Conservation (phyloP, 345 rosid genomes). For the Bruguiera gymnorhiza region DNA sequence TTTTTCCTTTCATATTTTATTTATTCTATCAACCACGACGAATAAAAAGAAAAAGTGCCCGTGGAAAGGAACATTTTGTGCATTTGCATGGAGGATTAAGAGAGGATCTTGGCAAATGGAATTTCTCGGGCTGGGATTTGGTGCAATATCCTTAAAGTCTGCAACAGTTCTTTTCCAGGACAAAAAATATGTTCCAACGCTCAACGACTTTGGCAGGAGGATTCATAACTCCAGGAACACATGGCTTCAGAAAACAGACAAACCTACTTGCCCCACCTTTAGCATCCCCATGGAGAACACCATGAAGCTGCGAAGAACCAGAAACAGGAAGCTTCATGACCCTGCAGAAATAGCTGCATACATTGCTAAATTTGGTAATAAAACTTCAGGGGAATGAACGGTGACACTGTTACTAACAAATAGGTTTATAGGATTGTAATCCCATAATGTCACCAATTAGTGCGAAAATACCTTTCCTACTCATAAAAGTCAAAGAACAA, state of each 20-base stretch:
- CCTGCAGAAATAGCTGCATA: neutral
- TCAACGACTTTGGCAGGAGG: conserved; percentile 69
- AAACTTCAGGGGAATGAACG: neutral
- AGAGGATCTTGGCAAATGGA: no score
- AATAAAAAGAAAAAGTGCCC: no score
- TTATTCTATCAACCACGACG: no score
- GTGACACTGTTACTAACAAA: neutral
- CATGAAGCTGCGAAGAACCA: conserved; percentile 50
- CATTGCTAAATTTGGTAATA: neutral
- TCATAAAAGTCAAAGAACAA: no score
- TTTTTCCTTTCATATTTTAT: no score
- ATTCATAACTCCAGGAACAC: conserved; percentile 68
- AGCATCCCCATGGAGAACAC: conserved; percentile 71
- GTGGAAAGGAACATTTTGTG: no score
- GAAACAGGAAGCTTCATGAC: neutral
- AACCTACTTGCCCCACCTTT: conserved; percentile 73
- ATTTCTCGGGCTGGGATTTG: no score
- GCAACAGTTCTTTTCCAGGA: neutral
- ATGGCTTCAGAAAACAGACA: conserved; percentile 27
- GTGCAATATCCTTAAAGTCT: no score
- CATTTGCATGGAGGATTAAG: no score
- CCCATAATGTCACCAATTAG: neutral
- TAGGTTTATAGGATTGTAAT: neutral
- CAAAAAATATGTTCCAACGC: conserved; percentile 65
- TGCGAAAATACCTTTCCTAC: no score